Evolutionary conservation across 768 basidiomycete genomes (phyloP), one percentile per base, ranked within the genome.

Genomic region (Kwoniella bestiolae): DNA sequence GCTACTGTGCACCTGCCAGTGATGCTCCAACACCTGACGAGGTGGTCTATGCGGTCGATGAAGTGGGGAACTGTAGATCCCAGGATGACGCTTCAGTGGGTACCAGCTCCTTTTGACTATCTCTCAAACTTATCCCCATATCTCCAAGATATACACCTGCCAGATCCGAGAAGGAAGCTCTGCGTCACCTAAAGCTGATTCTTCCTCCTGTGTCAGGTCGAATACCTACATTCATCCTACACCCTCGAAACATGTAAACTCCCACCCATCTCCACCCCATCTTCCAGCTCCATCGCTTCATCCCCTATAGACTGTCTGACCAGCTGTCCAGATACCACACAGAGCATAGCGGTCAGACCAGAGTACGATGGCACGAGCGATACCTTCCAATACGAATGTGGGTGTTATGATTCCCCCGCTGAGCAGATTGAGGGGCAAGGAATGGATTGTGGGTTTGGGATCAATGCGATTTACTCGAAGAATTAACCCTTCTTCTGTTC

Each of bases 1-100:
- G 61, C 55, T 53, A 41, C 45, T 63, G 61, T n/a, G 18, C 61
- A 25, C 28, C 32, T 14, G 38, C 52, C 3, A 28, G n/a, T 14
- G 61, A 63, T 55, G 34, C 50, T 5, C 61, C 61, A 11, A 53
- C 51, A 16, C 41, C 61, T 6, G 61, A 63, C 32, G 61, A 63
- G 32, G 16, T 63, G 6, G 61, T 63, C 21, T 63, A 53, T 45
- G 51, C 61, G 5, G 31, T 47, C n/a, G 61, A 63, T 47, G 51
- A 63, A 4, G 5, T 21, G 4, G 61, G 61, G 3, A 63, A 63
- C 32, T 63, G 61, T 34, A 63, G 61, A 44, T 53, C 35, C 28
- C 28, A 55, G 12, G 61, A 63, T 63, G 61, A 63, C 46, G 52
- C 61, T 31, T 63, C 61, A 3, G 61, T 63, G 32, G 47, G 59